Evolutionary conservation across 257 asterid genomes (phyloP), one percentile per base, ranked within the genome.

Genomic region (Solanum ossicruentum): DNA sequence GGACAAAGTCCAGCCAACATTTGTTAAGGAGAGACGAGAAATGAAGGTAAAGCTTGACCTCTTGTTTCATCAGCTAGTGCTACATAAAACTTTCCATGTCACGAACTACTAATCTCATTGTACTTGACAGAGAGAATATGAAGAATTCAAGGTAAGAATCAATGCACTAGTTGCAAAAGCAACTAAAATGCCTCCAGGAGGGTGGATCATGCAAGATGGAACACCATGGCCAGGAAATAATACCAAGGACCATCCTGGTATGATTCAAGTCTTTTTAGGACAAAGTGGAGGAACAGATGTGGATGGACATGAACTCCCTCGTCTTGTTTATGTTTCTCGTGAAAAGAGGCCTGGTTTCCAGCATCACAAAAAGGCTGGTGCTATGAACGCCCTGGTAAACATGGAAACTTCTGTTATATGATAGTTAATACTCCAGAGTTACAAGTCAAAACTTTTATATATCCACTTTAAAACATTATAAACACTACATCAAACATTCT

Each of bases 181-280:
- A 16, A 81, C 87, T 61, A 97, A 97, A 86, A 97, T 95, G 85
- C 98, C 99, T 78, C 91, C 93, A 1, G 98, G 92, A 80, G 99
- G 98, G 10, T 95, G 98, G 99, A 97, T 97, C 90, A 97, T 97
- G 99, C 95, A 95, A 90, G 98, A 95, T 65, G 98, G 99, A 77
- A 96, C 98, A 58, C 99, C 99, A 13, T 96, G 99, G 99, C 99
- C 98, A 0, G 99, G 98, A 80, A 96, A 95, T 88, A 96, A 96
- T 90, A 96, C 98, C 4, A 96, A 88, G 89, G 99, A 95, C 87
- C 99, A 97, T 88, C 98, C 99, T 15, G 99, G 99, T 51, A 95
- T 97, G 99, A 95, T 97, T 88, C 99, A 97, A 89, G 99, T 95
- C 85, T 97, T 97, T 90, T 87, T 97, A 58, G 99, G 99, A 21